Evolutionary conservation across 1,139 yeast genomes (phyloP), one percentile per base, ranked within the genome.

Genomic region (Saccharomycopsis hybrid): DNA sequence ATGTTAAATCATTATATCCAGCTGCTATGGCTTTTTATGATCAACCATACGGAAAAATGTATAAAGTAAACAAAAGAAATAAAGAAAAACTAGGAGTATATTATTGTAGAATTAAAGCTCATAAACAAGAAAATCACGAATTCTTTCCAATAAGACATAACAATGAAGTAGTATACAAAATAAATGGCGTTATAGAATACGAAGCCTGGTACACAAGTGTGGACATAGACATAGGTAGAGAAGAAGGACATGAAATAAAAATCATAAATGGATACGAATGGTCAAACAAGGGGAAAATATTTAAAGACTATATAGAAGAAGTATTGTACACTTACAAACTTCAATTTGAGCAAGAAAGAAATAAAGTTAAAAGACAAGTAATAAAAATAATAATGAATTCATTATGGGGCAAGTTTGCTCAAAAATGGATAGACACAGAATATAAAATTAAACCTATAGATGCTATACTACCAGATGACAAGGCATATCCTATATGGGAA

Each of bases 11-110:
- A 7, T 39, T 41, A 39, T 45, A 46, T 40, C 48, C 44, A 24
- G 48, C 44, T 30, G 48, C 48, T 33, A 46, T 46, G 43, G 48
- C 48, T 18, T 46, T 31, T 33, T 46, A 46, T 40, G 48, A 46
- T 29, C 44, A 40, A 31, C 48, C 43, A 30, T 45, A 38, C 38
- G 48, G 48, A 4, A 27, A 38, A 44, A 44, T 44, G 47, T 29
- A n/a, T 38, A 44, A 25, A 4, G 35, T 38, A 25, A 44, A 37
- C n/a, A 30, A 37, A 11, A 38, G 43, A 31, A 39, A 38, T n/a
- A 3, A 2, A 13, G 25, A 44, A 4, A 38, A 25, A 31, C 25
- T 44, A 38, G 42, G 36, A 29, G 31, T 44, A 8, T 44, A 44
- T 38, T 39, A 30, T 39, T 44, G 47, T 31, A 18, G 31, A 28